Evolutionary conservation across 495 filamentous ascomycete species (phyloP).

Genomic region (Penicillium argentinense): DNA sequence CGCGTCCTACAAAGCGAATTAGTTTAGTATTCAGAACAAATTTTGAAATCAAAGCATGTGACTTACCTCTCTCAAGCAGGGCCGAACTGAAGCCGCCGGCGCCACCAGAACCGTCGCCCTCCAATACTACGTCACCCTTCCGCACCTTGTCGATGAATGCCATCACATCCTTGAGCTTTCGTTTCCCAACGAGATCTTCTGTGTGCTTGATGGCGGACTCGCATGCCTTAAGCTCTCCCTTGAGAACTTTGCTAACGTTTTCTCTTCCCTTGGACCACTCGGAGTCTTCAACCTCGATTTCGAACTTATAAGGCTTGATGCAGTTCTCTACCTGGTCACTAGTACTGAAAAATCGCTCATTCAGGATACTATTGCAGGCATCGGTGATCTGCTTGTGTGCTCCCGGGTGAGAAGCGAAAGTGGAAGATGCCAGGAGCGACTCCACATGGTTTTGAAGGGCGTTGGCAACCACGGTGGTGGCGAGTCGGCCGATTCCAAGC

Average conservation of each 20-base stretch:
- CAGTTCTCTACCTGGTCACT: constrained; percentile 99
- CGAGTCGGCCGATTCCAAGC: constrained; percentile 86
- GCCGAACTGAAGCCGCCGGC: constrained; percentile 90
- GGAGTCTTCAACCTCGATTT: constrained; percentile 86
- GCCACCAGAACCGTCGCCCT: constrained; percentile 77
- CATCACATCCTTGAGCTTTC: constrained; percentile 88
- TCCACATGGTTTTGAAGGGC: constrained; percentile 87
- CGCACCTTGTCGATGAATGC: constrained; percentile 84
- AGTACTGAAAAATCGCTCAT: constrained; percentile 93
- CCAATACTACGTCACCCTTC: constrained; percentile 78
- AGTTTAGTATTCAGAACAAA: constrained; percentile 8
- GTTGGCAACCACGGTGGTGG: constrained; percentile 84
- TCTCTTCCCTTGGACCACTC: constrained; percentile 87
- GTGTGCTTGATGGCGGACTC: constrained; percentile 74
- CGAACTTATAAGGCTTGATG: constrained; percentile 98
- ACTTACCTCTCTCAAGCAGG: constrained; percentile 73
- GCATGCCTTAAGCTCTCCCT: constrained; percentile 79
- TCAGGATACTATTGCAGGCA: constrained; percentile 82
- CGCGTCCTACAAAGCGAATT: constrained; percentile 60
- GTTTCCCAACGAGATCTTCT: constrained; percentile 70
- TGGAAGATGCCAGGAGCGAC: constrained; percentile 69
- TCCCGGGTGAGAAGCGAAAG: constrained; percentile 87
- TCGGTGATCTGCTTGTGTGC: constrained; percentile 88
- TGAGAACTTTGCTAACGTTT: constrained; percentile 72
- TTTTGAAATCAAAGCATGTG: background rate